phyloP scores from a whole-genome alignment of 495 filamentous ascomycete species.

The Gamarada debralockiae region DNA sequence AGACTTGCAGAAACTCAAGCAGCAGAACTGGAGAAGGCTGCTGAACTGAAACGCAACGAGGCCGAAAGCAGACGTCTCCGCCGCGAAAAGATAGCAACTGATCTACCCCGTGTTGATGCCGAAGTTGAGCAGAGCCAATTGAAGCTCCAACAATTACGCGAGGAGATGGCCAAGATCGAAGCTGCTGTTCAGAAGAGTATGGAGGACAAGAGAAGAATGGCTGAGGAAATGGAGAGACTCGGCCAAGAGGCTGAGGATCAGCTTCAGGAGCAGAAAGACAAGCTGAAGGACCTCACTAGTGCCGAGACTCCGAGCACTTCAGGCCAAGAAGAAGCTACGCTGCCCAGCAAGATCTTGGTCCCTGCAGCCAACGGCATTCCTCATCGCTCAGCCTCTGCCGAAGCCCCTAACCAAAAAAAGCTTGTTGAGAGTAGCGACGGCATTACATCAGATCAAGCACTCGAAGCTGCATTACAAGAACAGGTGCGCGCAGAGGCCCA shows the following conservation, averaged over 20 bases:
- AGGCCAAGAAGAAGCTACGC: background rate
- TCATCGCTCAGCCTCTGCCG: no score
- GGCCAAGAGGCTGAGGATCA: slow-evolving; percentile 40
- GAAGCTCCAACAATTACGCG: slow-evolving; percentile 48
- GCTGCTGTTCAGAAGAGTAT: slow-evolving; percentile 48
- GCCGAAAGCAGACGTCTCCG: slow-evolving; percentile 36
- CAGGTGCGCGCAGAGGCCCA: slow-evolving; percentile 19
- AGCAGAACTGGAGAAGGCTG: slow-evolving; percentile 13
- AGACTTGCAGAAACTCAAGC: slow-evolving; percentile 12
- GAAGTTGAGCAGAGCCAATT: slow-evolving; percentile 46
- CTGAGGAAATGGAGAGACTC: slow-evolving; percentile 52
- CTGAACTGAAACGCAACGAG: slow-evolving; percentile 25
- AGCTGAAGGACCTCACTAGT: slow-evolving; percentile 24
- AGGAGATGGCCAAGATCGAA: slow-evolving; percentile 56
- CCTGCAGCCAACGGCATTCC: background rate
- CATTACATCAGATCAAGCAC: slow-evolving; percentile 15
- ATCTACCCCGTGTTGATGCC: slow-evolving; percentile 53
- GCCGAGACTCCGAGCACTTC: slow-evolving; percentile 17
- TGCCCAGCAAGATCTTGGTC: background rate
- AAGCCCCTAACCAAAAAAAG: no score
- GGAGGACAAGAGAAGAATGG: slow-evolving; percentile 41
- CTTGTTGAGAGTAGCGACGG: no score
- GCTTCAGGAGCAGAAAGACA: slow-evolving; percentile 30
- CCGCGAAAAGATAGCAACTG: slow-evolving; percentile 51
- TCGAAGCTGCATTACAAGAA: slow-evolving; percentile 21